These are phyloP conservation scores for Pseudocercospora crystallina DNA, from an alignment of 2,329 filamentous ascomycete species.

Conservation along the genomic window DNA sequence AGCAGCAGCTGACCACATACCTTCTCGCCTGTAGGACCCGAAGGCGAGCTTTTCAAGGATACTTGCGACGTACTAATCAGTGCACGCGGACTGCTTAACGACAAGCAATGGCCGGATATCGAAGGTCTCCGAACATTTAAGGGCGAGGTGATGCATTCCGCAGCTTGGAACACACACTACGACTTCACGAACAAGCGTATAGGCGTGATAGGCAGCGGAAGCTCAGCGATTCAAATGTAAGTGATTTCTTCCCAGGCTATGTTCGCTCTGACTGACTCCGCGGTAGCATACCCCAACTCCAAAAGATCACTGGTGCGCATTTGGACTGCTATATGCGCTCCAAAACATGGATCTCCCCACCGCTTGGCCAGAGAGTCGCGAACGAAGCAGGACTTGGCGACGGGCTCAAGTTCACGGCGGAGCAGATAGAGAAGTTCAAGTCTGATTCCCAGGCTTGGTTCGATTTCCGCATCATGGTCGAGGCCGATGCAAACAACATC, in stretches of 20 bases:
- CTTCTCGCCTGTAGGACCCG: not conserved
- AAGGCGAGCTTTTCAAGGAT: conserved; percentile 15
- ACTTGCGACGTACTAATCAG: conserved; percentile 22
- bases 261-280: not conserved
- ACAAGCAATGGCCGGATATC: conserved; percentile 22
- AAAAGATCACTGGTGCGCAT: conserved; percentile 35
- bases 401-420: conserved; percentile 55
- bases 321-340: conserved; percentile 65
- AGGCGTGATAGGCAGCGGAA: conserved; percentile 43
- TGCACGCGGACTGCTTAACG: conserved; percentile 21
- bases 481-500: conserved; percentile 58
- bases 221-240: conserved; percentile 42
- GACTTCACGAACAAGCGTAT: conserved; percentile 38
- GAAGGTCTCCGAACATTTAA: conserved; percentile 41
- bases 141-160: conserved; percentile 40
- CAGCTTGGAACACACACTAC: conserved; percentile 36
- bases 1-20: too few relatives aligned
- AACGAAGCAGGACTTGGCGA: conserved; percentile 39
- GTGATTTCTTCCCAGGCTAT: not conserved
- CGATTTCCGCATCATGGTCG: conserved; percentile 41
- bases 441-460: conserved; percentile 62
- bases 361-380: conserved; percentile 41
- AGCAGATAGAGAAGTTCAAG: conserved; percentile 58
- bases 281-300: conserved; percentile 37
- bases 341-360: conserved; percentile 65